A percentile compares a stretch with the other conserved stretches of the same genome.
These are phyloP conservation scores for Alnus rubra DNA, from an alignment of 306 rosid species.

Conservation along the genomic window DNA sequence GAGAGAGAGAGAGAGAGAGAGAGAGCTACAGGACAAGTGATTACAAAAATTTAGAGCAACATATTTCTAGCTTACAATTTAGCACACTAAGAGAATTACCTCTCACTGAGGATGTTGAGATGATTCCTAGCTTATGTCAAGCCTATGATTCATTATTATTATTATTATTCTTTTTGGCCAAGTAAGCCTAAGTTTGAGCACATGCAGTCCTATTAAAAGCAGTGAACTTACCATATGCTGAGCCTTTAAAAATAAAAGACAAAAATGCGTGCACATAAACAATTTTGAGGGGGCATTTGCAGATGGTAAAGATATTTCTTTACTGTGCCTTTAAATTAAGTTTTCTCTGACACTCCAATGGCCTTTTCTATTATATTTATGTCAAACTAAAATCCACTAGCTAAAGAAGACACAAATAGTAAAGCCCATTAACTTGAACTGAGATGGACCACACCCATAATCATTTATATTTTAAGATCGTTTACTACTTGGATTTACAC, in stretches of 20 bases:
- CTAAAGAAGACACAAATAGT: neutral
- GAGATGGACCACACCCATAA: neutral
- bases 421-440: neutral
- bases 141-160: neutral
- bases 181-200: neutral
- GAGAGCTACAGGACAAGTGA: neutral
- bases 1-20: neutral
- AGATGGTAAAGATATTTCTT: too few species aligned
- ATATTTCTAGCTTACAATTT: neutral
- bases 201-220: neutral
- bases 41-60: neutral
- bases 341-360: neutral
- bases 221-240: neutral
- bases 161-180: neutral
- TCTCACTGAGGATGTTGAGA: neutral
- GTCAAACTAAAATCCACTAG: neutral
- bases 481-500: neutral
- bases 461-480: neutral
- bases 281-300: neutral
- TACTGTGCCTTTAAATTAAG: neutral
- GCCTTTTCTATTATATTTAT: neutral
- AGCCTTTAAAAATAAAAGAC: neutral
- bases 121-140: neutral
- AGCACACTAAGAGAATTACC: neutral
- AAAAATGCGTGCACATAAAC: neutral